Evolutionary conservation across 1,284 basidiomycete genomes (phyloP).

Genomic region (Singerocomus inundabilis): DNA sequence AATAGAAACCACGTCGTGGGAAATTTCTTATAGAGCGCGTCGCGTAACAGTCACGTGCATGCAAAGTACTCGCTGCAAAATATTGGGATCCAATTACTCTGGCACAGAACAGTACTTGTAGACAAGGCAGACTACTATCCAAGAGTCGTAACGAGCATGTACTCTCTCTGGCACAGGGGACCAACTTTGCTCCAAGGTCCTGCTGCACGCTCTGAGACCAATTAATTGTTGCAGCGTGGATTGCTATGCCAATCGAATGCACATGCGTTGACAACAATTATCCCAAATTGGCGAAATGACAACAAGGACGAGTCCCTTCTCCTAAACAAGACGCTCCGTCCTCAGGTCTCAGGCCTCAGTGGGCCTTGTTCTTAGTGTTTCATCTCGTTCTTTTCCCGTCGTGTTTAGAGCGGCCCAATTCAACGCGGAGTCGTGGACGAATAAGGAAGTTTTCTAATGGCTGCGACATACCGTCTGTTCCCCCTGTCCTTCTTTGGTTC

Average conservation of each 20-base stretch:
- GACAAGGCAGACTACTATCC: too few species aligned
- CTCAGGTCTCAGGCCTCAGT: too few species aligned
- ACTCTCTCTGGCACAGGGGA: too few species aligned
- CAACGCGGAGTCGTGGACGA: background rate
- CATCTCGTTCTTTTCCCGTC: background rate
- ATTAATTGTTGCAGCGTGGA: background rate
- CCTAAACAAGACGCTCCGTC: background rate
- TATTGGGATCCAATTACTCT: background rate
- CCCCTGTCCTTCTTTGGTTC: background rate
- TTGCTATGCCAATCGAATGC: background rate
- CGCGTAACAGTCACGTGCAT: slow-evolving; percentile 35
- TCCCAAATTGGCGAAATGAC: background rate
- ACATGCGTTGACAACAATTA: background rate
- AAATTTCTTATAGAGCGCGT: slow-evolving; percentile 36
- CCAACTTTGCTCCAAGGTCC: background rate
- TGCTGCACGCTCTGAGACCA: background rate
- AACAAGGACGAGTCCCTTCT: background rate
- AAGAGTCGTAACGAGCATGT: background rate
- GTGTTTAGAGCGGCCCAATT: slow-evolving; percentile 3
- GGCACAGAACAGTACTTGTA: too few species aligned
- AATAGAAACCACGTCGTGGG: slow-evolving; percentile 27
- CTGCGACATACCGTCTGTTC: background rate
- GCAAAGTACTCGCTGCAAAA: slow-evolving; percentile 20
- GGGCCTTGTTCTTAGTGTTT: slow-evolving; percentile 9
- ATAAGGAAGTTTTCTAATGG: slow-evolving; percentile 2